Percentiles rank a stretch among this genome's conserved stretches.
These are phyloP conservation scores for Cydonia oblonga DNA, from an alignment of 331 rosid genomes.

Conservation along the genomic window DNA sequence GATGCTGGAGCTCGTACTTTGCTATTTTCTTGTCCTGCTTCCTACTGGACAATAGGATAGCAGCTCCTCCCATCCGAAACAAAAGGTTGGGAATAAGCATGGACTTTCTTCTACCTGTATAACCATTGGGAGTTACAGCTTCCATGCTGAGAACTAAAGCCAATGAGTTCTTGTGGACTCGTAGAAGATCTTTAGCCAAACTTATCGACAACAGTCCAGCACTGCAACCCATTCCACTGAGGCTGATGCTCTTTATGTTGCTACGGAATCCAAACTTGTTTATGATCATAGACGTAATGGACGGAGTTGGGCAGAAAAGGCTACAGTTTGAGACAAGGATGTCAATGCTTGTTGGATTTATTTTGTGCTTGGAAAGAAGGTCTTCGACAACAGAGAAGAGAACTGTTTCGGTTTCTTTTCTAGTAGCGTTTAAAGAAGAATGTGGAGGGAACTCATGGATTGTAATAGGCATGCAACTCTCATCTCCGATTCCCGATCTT, in stretches of 20 bases:
- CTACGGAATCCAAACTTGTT: slow-evolving; percentile 59
- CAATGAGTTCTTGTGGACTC: slow-evolving; percentile 42
- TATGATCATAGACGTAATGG: slow-evolving; percentile 49
- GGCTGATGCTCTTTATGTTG: slow-evolving; percentile 43
- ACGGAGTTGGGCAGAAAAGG: slow-evolving; percentile 60
- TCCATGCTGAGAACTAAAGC: slow-evolving; percentile 66
- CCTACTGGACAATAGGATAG: slow-evolving; percentile 49
- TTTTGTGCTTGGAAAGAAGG: slow-evolving; percentile 37
- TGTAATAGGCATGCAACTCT: slow-evolving; percentile 43
- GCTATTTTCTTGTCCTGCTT: slow-evolving; percentile 34
- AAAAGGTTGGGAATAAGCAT: slow-evolving; percentile 49
- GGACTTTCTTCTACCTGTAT: slow-evolving; percentile 34
- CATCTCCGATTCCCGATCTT: slow-evolving; percentile 59
- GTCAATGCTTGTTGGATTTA: slow-evolving; percentile 52
- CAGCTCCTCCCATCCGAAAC: slow-evolving; percentile 71
- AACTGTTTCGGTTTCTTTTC: slow-evolving; percentile 43
- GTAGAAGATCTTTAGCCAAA: slow-evolving; percentile 51
- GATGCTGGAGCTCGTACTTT: slow-evolving; percentile 53
- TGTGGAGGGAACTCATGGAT: slow-evolving; percentile 35
- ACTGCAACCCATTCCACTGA: slow-evolving; percentile 76
- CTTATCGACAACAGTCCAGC: slow-evolving; percentile 57
- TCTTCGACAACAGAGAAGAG: slow-evolving; percentile 38
- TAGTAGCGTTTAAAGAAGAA: slow-evolving; percentile 8
- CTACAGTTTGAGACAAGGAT: slow-evolving; percentile 66
- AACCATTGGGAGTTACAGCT: slow-evolving; percentile 47